Evolutionary conservation across 140 eudicot species (phyloP).

Genomic region (Anethum foeniculum): DNA sequence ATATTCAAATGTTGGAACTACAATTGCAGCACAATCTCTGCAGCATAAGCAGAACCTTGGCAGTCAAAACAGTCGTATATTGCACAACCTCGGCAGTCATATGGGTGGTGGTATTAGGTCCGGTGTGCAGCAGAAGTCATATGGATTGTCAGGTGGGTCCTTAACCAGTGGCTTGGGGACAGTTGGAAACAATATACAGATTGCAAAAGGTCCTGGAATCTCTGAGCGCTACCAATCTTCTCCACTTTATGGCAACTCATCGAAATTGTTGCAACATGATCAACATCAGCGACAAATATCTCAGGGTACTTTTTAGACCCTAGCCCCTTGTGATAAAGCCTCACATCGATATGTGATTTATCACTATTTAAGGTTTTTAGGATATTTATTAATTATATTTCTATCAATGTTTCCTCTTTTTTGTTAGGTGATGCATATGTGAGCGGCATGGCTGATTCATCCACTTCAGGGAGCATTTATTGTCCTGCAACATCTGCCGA

Average conservation of each 20-base stretch:
- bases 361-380: neutral
- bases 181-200: slow-evolving; percentile 29
- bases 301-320: slow-evolving; percentile 35
- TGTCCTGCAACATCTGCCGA: slow-evolving; percentile 37
- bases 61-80: slow-evolving; percentile 65
- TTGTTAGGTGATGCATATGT: slow-evolving; percentile 63
- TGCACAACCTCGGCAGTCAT: slow-evolving; percentile 72
- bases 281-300: slow-evolving; percentile 55
- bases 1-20: slow-evolving; percentile 46
- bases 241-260: slow-evolving; percentile 43
- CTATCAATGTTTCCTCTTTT: neutral
- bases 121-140: slow-evolving; percentile 52
- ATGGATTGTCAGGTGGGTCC: slow-evolving; percentile 47
- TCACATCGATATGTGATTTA: neutral
- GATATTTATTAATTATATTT: neutral
- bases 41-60: slow-evolving; percentile 65
- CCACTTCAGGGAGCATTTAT: slow-evolving; percentile 53
- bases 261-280: slow-evolving; percentile 50
- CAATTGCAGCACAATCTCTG: slow-evolving; percentile 45
- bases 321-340: neutral
- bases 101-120: slow-evolving; percentile 75
- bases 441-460: slow-evolving; percentile 33
- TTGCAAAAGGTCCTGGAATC: slow-evolving; percentile 55
- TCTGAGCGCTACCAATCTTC: slow-evolving; percentile 47
- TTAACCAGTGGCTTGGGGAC: slow-evolving; percentile 54